These are phyloP conservation scores for Ogataea hybrid DNA, from an alignment of 1,139 yeast species.

Conservation along the genomic window DNA sequence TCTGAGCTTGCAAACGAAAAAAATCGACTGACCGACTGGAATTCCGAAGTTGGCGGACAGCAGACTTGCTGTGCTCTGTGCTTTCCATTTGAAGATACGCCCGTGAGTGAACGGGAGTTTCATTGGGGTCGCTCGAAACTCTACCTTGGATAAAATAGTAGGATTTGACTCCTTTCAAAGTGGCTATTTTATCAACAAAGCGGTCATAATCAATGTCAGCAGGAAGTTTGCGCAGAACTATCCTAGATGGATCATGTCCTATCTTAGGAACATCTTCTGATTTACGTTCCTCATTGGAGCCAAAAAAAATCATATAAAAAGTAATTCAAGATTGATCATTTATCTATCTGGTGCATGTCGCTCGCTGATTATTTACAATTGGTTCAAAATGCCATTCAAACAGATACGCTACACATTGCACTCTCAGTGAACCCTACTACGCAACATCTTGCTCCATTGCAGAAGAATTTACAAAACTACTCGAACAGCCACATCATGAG, in stretches of 20 bases:
- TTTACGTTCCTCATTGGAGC: not conserved
- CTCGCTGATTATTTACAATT: slow-evolving; percentile 11
- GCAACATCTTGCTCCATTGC: slow-evolving; percentile 24
- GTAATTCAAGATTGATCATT: not conserved
- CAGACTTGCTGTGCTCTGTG: not conserved
- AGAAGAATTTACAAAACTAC: slow-evolving; percentile 20
- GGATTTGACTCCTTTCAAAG: not conserved
- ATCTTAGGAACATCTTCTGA: not conserved
- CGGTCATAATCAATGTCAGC: not conserved
- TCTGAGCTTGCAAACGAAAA: not conserved
- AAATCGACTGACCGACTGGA: not conserved
- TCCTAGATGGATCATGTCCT: not conserved
- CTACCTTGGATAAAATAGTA: slow-evolving; percentile 37
- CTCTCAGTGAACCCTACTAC: slow-evolving; percentile 22
- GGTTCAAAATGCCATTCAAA: slow-evolving; percentile 10
- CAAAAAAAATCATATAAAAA: slow-evolving; percentile 2
- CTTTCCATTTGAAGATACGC: slow-evolving; percentile 16
- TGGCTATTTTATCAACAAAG: not conserved
- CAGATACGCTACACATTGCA: slow-evolving; percentile 9
- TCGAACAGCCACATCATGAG: slow-evolving; percentile 18
- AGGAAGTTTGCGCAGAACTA: slow-evolving; percentile 3
- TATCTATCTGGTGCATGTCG: slow-evolving; percentile 1
- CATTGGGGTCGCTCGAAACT: slow-evolving; percentile 27
- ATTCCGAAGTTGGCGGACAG: too few relatives aligned
- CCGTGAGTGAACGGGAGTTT: slow-evolving; percentile 24